Conservation (phyloP, 1,284 basidiomycete genomes). For the Porodaedalea pini region DNA sequence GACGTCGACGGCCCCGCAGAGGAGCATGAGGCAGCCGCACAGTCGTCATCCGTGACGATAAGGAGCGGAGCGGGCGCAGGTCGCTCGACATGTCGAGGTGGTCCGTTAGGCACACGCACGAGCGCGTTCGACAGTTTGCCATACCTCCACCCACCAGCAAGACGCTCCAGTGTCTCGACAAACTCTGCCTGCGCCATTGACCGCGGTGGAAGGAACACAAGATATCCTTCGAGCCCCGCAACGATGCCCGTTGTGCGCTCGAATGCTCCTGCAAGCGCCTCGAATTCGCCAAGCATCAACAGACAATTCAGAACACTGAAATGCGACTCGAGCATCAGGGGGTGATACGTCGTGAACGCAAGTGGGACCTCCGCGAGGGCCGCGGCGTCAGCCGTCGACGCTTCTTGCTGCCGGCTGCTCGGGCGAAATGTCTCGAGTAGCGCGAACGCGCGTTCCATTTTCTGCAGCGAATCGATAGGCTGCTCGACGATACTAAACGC, state of each 20-base stretch:
- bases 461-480: constrained; percentile 42
- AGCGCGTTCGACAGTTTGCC: constrained; percentile 12
- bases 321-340: constrained; percentile 77
- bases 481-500: constrained; percentile 18
- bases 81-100: background rate
- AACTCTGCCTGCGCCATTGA: constrained; percentile 86
- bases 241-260: constrained; percentile 59
- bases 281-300: constrained; percentile 71
- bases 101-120: constrained; percentile 22
- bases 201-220: constrained; percentile 75
- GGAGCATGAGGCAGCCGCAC: constrained; percentile 6
- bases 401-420: constrained; percentile 37
- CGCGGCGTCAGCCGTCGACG: constrained; percentile 26
- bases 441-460: constrained; percentile 61
- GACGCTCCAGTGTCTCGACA: constrained; percentile 71
- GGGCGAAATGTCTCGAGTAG: constrained; percentile 64
- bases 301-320: constrained; percentile 70
- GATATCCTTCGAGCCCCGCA: constrained; percentile 79
- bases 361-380: constrained; percentile 35
- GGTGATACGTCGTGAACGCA: constrained; percentile 79
- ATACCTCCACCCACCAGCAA: constrained; percentile 61
- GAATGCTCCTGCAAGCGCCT: constrained; percentile 56
- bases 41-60: constrained; percentile 17
- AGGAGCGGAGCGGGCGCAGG: constrained; percentile 9
- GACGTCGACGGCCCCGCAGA: constrained; percentile 17